Percentiles rank a stretch among this genome's conserved stretches.
These are phyloP conservation scores for Gastrolobium villosum DNA, from an alignment of 306 rosid genomes.

Conservation along the genomic window DNA sequence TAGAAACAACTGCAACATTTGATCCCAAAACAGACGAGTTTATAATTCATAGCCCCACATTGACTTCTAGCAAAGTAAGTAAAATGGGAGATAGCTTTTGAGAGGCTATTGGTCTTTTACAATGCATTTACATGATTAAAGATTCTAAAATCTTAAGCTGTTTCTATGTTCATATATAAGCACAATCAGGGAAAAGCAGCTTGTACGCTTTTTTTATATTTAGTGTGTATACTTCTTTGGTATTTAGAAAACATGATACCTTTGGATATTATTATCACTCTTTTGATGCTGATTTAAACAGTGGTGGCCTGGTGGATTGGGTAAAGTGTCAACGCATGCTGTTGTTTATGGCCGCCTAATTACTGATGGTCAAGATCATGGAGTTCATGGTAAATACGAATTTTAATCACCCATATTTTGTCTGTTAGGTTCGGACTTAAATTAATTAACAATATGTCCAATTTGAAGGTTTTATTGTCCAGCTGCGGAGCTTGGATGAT, in stretches of 20 bases:
- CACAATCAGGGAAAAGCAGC: conserved; percentile 9
- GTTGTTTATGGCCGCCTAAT: conserved; percentile 86
- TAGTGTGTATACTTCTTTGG: conserved; percentile 14
- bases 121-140: conserved; percentile 28
- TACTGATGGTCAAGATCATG: conserved; percentile 74
- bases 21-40: conserved; percentile 91
- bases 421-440: conserved; percentile 17
- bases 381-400: conserved; percentile 82
- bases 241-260: conserved; percentile 22
- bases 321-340: conserved; percentile 89
- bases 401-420: conserved; percentile 33
- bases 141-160: conserved; percentile 26
- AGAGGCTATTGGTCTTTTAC: conserved; percentile 20
- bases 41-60: conserved; percentile 88
- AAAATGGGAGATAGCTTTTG: conserved; percentile 29
- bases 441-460: conserved; percentile 36
- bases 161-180: conserved; percentile 20
- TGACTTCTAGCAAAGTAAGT: conserved; percentile 96
- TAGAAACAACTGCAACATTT: conserved; percentile 96
- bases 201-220: conserved; percentile 32
- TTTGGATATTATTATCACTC: conserved; percentile 40
- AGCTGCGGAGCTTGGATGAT: conserved; percentile 94
- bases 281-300: conserved; percentile 55
- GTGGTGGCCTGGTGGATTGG: conserved; percentile 99
- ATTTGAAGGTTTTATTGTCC: conserved; percentile 89